Percentiles rank a stretch among this genome's conserved stretches.
These are phyloP conservation scores for Neophaeococcomyces aloes DNA, from an alignment of 2,329 filamentous ascomycete species.

Conservation along the genomic window DNA sequence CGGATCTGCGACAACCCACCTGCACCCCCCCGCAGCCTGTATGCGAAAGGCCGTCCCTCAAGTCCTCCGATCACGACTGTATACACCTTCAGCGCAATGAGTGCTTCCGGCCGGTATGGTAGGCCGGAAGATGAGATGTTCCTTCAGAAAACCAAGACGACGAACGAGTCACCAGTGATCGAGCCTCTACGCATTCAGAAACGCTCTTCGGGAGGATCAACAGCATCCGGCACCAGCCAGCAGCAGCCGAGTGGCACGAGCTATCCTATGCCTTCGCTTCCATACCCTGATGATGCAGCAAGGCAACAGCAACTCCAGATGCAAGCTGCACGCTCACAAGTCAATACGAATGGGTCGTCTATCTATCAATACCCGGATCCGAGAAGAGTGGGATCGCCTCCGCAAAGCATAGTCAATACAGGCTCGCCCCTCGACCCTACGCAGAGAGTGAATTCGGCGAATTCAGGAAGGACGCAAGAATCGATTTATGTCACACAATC, in stretches of 20 bases:
- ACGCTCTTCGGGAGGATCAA: conserved; percentile 52
- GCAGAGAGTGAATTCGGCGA: conserved; percentile 30
- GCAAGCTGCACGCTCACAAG: conserved; percentile 2
- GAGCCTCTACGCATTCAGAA: conserved; percentile 80
- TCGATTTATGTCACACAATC: conserved; percentile 35
- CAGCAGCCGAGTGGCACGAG: conserved; percentile 46
- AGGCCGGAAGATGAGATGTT: conserved; percentile 76
- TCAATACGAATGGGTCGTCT: conserved; percentile 26
- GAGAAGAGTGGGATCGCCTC: conserved; percentile 20
- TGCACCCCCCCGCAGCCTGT: conserved; percentile 3
- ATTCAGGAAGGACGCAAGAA: conserved; percentile 30
- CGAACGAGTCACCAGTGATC: conserved; percentile 61
- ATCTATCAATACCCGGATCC: conserved; percentile 38
- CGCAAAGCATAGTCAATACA: conserved; percentile 13
- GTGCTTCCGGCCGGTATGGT: conserved; percentile 44
- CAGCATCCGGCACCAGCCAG: conserved; percentile 27
- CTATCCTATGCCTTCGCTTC: conserved; percentile 57
- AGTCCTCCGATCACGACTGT: neutral
- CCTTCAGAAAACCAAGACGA: conserved; percentile 43
- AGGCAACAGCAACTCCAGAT: conserved; percentile 32
- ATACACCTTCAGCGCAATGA: conserved; percentile 28
- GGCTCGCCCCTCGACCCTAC: conserved; percentile 12
- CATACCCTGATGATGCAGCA: conserved; percentile 60
- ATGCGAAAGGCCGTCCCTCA: neutral
- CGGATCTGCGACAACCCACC: conserved; percentile 4